These are phyloP conservation scores for Solanum dulcamara DNA, from an alignment of 257 asterid species.

Conservation along the genomic window DNA sequence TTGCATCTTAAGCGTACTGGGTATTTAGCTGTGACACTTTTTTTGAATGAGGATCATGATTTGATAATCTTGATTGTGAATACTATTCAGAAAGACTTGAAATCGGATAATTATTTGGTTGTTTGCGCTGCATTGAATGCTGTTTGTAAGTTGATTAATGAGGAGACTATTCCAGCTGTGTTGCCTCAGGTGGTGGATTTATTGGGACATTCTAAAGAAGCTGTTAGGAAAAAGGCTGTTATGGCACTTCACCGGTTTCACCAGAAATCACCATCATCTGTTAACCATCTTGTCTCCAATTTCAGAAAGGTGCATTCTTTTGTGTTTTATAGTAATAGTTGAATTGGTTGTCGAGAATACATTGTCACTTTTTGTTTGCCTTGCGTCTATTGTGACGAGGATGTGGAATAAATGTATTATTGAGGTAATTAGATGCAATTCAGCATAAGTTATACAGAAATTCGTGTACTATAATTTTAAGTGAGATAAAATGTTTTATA, in stretches of 20 bases:
- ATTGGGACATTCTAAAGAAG: slow-evolving; percentile 78
- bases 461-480: not conserved
- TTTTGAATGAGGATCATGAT: slow-evolving; percentile 89
- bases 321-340: not conserved
- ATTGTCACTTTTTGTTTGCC: too few relatives aligned
- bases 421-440: not conserved
- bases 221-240: slow-evolving; percentile 91
- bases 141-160: slow-evolving; percentile 82
- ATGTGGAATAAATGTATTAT: not conserved
- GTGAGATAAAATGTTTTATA: not conserved
- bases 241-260: slow-evolving; percentile 93
- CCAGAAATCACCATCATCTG: slow-evolving; percentile 77
- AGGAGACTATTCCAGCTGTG: slow-evolving; percentile 97
- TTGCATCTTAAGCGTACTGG: slow-evolving; percentile 71
- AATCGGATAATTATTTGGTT: slow-evolving; percentile 77
- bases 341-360: not conserved
- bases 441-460: not conserved
- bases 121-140: slow-evolving; percentile 86
- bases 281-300: slow-evolving; percentile 69
- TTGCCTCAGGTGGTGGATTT: slow-evolving; percentile 86
- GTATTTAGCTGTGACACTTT: slow-evolving; percentile 82
- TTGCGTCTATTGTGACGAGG: too few relatives aligned
- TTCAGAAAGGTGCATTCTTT: slow-evolving; percentile 65
- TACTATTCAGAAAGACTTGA: slow-evolving; percentile 97
- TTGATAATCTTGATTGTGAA: slow-evolving; percentile 87